phyloP scores from a whole-genome alignment of 345 rosid genomes.

The Psidium guajava region DNA sequence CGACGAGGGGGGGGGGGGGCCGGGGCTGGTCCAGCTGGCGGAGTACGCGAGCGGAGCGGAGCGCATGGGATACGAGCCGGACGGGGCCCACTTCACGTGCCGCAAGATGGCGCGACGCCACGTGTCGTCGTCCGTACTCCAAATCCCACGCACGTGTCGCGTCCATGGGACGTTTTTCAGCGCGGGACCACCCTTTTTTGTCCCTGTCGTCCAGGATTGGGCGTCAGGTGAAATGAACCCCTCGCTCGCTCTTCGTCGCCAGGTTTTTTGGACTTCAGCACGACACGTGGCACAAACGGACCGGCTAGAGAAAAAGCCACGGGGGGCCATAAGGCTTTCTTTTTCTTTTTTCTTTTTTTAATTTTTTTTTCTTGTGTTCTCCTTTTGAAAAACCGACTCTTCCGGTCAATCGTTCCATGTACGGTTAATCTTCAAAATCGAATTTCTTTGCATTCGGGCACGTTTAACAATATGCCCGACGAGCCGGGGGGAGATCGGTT shows the following conservation, averaged over 20 bases:
- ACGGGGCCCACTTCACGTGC: conserved; percentile 34
- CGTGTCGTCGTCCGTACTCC: neutral
- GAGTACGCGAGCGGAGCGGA: neutral
- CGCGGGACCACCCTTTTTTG: conserved; percentile 18
- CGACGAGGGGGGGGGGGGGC: neutral
- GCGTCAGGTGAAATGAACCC: neutral
- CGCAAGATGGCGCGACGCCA: conserved; percentile 5
- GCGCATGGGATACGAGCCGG: neutral
- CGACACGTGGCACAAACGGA: neutral
- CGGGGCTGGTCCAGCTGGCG: neutral
- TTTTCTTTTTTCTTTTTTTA: too few species aligned
- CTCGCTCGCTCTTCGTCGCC: neutral
- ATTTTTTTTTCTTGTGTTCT: too few species aligned
- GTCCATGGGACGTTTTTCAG: neutral
- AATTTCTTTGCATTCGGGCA: neutral
- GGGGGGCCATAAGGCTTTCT: too few species aligned
- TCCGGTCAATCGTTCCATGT: neutral
- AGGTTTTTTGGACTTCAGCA: neutral
- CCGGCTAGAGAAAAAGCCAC: neutral
- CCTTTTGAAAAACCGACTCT: neutral
- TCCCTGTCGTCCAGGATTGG: neutral
- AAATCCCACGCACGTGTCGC: conserved; percentile 3
- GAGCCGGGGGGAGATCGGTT: too few species aligned
- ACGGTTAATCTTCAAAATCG: neutral
- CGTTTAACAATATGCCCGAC: neutral